Conservation (phyloP, 1,284 basidiomycete species). For the Melampsora americana region DNA sequence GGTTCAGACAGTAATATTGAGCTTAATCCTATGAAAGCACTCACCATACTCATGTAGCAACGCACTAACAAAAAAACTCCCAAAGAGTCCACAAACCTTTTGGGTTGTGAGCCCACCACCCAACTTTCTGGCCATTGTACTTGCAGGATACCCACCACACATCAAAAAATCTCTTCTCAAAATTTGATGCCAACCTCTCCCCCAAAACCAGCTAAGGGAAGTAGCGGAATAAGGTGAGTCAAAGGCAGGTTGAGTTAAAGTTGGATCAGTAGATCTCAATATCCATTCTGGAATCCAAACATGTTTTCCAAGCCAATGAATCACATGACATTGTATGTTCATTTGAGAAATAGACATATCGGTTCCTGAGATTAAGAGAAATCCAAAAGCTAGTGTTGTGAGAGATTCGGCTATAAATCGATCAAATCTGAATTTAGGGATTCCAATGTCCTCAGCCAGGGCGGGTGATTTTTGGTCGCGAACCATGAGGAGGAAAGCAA, state of each 20-base stretch:
- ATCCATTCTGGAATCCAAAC: constrained; percentile 23
- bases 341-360: constrained; percentile 9
- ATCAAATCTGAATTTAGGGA: neutral
- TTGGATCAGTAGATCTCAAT: neutral
- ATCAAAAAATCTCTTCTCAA: constrained; percentile 19
- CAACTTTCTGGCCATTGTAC: constrained; percentile 9
- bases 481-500: constrained; percentile 1
- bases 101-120: constrained; percentile 8
- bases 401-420: constrained; percentile 16
- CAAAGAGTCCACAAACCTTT: constrained; percentile 12
- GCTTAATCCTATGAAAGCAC: too few relatives aligned
- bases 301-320: constrained; percentile 3
- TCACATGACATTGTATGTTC: neutral
- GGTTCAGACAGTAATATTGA: too few relatives aligned
- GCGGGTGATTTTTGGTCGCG: constrained; percentile 15
- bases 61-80: constrained; percentile 26
- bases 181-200: constrained; percentile 58
- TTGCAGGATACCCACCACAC: constrained; percentile 19
- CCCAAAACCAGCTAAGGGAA: constrained; percentile 61
- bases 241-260: constrained; percentile 54
- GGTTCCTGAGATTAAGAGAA: constrained; percentile 8
- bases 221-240: constrained; percentile 58
- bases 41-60: constrained; percentile 35
- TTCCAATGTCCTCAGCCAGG: neutral
- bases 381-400: constrained; percentile 11